phyloP scores from a whole-genome alignment of 2,329 filamentous ascomycete species.

The Herpotrichia juniperi region DNA sequence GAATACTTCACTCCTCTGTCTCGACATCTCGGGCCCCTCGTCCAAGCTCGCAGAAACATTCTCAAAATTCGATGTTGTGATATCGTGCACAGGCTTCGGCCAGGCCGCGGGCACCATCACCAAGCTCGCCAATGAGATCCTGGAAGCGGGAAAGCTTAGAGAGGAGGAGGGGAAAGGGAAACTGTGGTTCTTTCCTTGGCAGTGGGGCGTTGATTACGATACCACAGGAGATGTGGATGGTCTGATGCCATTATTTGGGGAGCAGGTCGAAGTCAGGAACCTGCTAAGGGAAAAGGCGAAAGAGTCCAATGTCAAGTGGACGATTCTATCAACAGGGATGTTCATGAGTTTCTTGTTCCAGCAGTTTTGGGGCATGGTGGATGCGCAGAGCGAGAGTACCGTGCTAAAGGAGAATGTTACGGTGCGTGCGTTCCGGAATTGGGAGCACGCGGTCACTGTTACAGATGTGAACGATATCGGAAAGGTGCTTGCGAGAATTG shows the following conservation, averaged over 20 bases:
- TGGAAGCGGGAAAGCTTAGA: conserved; percentile 56
- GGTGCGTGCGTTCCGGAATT: conserved; percentile 64
- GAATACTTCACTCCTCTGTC: conserved; percentile 46
- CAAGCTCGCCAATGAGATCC: conserved; percentile 63
- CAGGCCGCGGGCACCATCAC: conserved; percentile 61
- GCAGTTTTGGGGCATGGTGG: conserved; percentile 66
- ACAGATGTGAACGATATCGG: conserved; percentile 71
- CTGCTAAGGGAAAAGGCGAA: conserved; percentile 29
- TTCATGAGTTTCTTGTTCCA: conserved; percentile 75
- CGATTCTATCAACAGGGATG: conserved; percentile 70
- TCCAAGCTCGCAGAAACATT: conserved; percentile 42
- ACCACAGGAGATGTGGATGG: conserved; percentile 61
- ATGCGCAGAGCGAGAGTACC: conserved; percentile 31
- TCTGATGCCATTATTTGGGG: conserved; percentile 70
- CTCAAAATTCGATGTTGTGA: conserved; percentile 57
- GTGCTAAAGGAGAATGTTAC: conserved; percentile 21
- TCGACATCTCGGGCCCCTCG: conserved; percentile 50
- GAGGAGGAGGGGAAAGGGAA: conserved; percentile 5
- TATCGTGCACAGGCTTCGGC: conserved; percentile 68
- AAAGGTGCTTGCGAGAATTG: conserved; percentile 61
- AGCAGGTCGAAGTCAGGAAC: conserved; percentile 59
- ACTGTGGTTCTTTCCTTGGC: conserved; percentile 69
- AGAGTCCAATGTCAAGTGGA: conserved; percentile 58
- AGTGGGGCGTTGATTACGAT: conserved; percentile 77
- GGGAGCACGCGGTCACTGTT: conserved; percentile 67